A percentile compares a stretch with the other conserved stretches of the same genome.
phyloP scores from a whole-genome alignment of 768 basidiomycete genomes.

The Kwoniella shandongensis region DNA sequence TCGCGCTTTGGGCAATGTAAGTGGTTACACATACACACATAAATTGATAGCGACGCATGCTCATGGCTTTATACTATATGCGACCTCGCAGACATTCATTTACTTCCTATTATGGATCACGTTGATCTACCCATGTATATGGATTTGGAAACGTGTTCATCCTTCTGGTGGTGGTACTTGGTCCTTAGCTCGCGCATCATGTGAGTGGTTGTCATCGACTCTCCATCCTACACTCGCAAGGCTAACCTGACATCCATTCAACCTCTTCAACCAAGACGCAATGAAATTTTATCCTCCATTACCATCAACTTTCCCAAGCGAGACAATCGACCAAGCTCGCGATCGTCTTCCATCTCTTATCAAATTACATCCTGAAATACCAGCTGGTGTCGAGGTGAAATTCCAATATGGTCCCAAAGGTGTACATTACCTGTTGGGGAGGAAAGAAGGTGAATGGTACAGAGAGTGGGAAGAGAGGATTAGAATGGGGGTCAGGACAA shows the following conservation, averaged over 20 bases:
- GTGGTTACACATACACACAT: not conserved
- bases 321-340: conserved; percentile 23
- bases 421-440: conserved; percentile 58
- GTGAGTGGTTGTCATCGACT: too few relatives aligned
- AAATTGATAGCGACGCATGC: too few relatives aligned
- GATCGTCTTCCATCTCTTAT: conserved; percentile 25
- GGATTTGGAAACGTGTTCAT: conserved; percentile 71
- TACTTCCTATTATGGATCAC: conserved; percentile 68
- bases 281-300: conserved; percentile 39
- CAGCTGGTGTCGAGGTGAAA: conserved; percentile 7
- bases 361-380: conserved; percentile 35
- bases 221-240: too few relatives aligned
- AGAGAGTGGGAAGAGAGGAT: conserved; percentile 72
- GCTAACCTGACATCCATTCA: too few relatives aligned
- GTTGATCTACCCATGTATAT: conserved; percentile 75
- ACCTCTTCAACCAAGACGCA: conserved; percentile 22
- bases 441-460: conserved; percentile 77
- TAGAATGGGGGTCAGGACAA: conserved; percentile 59
- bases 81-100: conserved; percentile 62
- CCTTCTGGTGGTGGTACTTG: conserved; percentile 69
- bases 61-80: conserved; percentile 48
- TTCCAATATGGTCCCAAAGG: conserved; percentile 49
- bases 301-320: conserved; percentile 34
- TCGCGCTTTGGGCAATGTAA: conserved; percentile 28
- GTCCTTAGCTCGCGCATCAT: conserved; percentile 74